phyloP scores from a whole-genome alignment of 306 rosid species.

The Begonia fuchsioides region DNA sequence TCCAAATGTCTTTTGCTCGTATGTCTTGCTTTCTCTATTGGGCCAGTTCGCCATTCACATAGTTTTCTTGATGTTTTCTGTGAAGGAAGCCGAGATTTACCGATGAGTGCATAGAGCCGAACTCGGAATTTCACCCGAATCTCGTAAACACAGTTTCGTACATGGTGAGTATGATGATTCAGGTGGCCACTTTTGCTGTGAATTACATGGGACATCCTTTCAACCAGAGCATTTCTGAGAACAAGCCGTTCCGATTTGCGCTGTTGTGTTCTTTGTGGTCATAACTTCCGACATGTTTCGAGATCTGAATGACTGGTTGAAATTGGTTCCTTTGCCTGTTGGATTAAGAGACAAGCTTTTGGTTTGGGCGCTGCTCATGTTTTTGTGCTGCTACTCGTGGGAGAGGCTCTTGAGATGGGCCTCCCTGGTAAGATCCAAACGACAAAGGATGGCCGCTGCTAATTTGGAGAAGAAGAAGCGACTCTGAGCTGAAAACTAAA shows the following conservation, averaged over 20 bases:
- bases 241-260: conserved; percentile 80
- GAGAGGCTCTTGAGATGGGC: conserved; percentile 81
- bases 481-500: conserved; percentile 13
- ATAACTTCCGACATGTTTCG: conserved; percentile 82
- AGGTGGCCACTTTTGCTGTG: conserved; percentile 99
- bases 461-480: conserved; percentile 65
- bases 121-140: conserved; percentile 83
- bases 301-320: conserved; percentile 72
- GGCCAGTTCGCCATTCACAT: conserved; percentile 87
- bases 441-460: conserved; percentile 52
- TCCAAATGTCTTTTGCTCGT: conserved; percentile 72
- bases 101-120: conserved; percentile 91
- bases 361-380: conserved; percentile 79
- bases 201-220: conserved; percentile 99
- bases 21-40: conserved; percentile 75
- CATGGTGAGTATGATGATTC: conserved; percentile 99
- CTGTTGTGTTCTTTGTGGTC: conserved; percentile 63
- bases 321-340: conserved; percentile 77
- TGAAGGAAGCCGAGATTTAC: conserved; percentile 80
- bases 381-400: conserved; percentile 69
- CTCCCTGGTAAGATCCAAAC: conserved; percentile 84
- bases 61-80: conserved; percentile 63
- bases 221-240: conserved; percentile 89
- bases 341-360: conserved; percentile 75
- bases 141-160: conserved; percentile 93